Evolutionary conservation across 805 yeast species (phyloP), one percentile per base, ranked within the genome.

Genomic region (Komagataella kurtzmanii): DNA sequence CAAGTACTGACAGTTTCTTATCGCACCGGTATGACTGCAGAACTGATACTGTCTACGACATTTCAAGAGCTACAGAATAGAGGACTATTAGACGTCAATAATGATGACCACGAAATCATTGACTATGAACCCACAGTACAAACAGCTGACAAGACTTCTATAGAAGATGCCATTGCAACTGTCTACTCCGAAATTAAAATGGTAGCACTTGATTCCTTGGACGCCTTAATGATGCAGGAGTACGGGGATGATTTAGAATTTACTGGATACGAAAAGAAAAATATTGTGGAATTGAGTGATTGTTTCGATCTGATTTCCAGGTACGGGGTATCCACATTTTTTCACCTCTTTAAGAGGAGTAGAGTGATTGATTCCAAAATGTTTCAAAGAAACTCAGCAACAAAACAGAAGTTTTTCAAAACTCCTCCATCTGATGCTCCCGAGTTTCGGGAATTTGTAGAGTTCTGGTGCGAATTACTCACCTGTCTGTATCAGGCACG

Each of bases 1-100:
- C 81, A 72, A 2, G 61, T 85, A 0, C 64, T 80, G 47, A 88
- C 96, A 0, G 81, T 88, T 0, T 75, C 79, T 14, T 77, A 60
- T 54, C 60, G 73, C n/a, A 54, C 61, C 7, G 66, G 60, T 7
- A 75, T 79, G 80, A 67, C 66, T 7, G 74, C 77, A 0, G 56
- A 61, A 12, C 51, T 71, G 24, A 76, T 79, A 17, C 75, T 75
- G 0, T 59, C 65, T 18, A 70, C 63, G 14, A 65, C 77, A 1
- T 59, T 65, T 14, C 52, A 56, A 19, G 81, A 77, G 51, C 57
- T 18, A 10, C 19, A 44, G 5, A 14, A 24, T n/a, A 14, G 24
- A 36, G 50, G 23, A 19, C 30, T 44, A 17, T 18, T n/a, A 8
- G 14, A 49, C 46, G 24, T 36, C 17, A 23, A 24, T 18, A 21